These are phyloP conservation scores for Nitzschia sp. DNA, from an alignment of 108 stramenopile genomes.

Conservation along the genomic window DNA sequence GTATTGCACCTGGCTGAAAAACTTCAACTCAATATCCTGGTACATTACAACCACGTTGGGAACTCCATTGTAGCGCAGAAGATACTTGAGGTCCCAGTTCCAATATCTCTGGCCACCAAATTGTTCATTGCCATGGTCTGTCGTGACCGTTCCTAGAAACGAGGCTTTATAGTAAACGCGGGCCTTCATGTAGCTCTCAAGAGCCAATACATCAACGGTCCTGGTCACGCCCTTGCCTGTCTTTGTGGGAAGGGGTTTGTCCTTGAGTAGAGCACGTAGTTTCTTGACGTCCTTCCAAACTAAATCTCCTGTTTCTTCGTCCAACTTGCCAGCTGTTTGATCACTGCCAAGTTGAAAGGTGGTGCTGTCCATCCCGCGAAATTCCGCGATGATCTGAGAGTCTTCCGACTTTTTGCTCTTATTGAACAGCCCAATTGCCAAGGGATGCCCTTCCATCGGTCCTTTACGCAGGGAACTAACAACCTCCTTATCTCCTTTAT, in stretches of 20 bases:
- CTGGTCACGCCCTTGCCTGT: slow-evolving; percentile 21
- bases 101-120: slow-evolving; percentile 27
- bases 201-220: slow-evolving; percentile 22
- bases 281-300: slow-evolving; percentile 31
- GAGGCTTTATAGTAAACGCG: slow-evolving; percentile 33
- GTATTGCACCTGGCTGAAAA: slow-evolving; percentile 18
- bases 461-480: slow-evolving; percentile 22
- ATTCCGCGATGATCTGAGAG: slow-evolving; percentile 27
- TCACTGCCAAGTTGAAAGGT: slow-evolving; percentile 15
- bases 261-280: slow-evolving; percentile 22
- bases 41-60: slow-evolving; percentile 20
- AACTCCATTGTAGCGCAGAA: slow-evolving; percentile 22
- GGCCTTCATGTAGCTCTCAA: slow-evolving; percentile 33
- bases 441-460: slow-evolving; percentile 21
- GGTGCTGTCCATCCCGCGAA: slow-evolving; percentile 22
- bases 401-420: slow-evolving; percentile 3
- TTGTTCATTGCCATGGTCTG: slow-evolving; percentile 27
- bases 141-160: slow-evolving; percentile 18
- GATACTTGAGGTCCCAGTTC: slow-evolving; percentile 31
- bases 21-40: slow-evolving; percentile 34
- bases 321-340: slow-evolving; percentile 6
- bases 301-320: slow-evolving; percentile 24
- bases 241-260: slow-evolving; percentile 20
- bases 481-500: slow-evolving; percentile 23
- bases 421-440: slow-evolving; percentile 25